Evolutionary conservation across 805 yeast species (phyloP), one percentile per base, ranked within the genome.

Genomic region (Yamadazyma insecticola): DNA sequence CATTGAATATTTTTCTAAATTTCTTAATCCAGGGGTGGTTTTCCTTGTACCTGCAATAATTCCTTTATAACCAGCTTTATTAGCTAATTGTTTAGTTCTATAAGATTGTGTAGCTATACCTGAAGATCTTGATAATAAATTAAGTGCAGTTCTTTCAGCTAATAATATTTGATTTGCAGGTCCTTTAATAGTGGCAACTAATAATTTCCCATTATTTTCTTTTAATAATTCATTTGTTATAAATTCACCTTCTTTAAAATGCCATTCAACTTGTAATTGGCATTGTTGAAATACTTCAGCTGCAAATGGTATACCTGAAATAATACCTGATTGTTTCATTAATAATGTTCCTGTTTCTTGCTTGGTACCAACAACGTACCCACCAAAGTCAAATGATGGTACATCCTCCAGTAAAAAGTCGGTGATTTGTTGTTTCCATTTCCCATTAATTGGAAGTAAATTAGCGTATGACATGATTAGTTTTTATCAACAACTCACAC

Each of bases 11-110:
- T 89, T 89, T 53, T 89, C 97, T 36, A 90, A 60, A 25, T 80
- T 66, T 49, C 97, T 75, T 40, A 89, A 71, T 0, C 97, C 97
- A 0, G 97, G 97, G 0, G 97, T 90, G n/a, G 97, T 90, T 60
- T 89, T 89, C 52, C 97, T 74, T 1, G 97, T 89, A 5, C 97
- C 97, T 0, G 97, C 97, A 52, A 89, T 87, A 15, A 81, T 70
- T 0, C 97, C 97, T 3, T 62, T 62, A 51, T 77, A 90, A 0
- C 94, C 92, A 4, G 72, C 60, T 24, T 71, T 58, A 34, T 78
- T 71, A 1, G 96, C 96, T 36, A 74, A 55, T 5, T 59, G 50
- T 31, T 78, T 62, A 3, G 89, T 72, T 17, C 62, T 56, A 30
- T 63, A 57, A 0, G 92, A 77, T 37, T 77, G 77, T 0, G 95